Evolutionary conservation across 805 yeast genomes (phyloP).

Genomic region (Barnettozyma botsteinii): DNA sequence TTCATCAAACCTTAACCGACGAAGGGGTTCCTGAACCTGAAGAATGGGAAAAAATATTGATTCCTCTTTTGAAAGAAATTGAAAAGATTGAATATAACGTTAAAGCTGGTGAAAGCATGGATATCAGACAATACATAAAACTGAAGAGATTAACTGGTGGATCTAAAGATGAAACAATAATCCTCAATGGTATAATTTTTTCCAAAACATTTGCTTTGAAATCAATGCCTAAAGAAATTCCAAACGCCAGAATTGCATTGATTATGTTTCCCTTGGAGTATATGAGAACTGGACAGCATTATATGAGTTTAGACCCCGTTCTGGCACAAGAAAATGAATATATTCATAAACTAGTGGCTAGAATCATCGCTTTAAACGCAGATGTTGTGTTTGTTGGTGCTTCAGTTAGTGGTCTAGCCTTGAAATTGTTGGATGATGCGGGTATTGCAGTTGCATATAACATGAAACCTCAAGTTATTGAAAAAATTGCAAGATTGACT

Average conservation of each 20-base stretch:
- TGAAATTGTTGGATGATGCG: constrained; percentile 61
- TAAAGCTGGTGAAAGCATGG: constrained; percentile 65
- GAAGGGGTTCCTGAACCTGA: constrained; percentile 45
- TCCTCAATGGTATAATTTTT: constrained; percentile 75
- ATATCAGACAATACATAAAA: constrained; percentile 84
- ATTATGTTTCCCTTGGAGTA: constrained; percentile 89
- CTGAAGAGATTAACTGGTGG: constrained; percentile 84
- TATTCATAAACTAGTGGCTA: constrained; percentile 69
- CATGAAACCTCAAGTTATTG: constrained; percentile 76
- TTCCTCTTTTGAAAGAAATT: constrained; percentile 46
- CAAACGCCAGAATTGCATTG: constrained; percentile 70
- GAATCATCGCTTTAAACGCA: constrained; percentile 73
- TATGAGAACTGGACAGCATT: constrained; percentile 66
- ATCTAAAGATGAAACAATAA: constrained; percentile 47
- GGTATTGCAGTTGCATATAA: constrained; percentile 78
- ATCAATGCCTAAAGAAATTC: constrained; percentile 61
- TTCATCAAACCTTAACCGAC: constrained; percentile 58
- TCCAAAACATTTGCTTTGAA: constrained; percentile 79
- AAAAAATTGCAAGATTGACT: constrained; percentile 70
- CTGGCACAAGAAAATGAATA: constrained; percentile 85
- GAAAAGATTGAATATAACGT: constrained; percentile 56
- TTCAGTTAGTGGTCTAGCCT: constrained; percentile 76
- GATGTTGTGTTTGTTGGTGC: constrained; percentile 74
- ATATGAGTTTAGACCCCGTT: constrained; percentile 77
- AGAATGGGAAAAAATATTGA: constrained; percentile 56